Base-by-base conservation (phyloP, 352 stramenopile genomes). In the Pythium volutum region DNA sequence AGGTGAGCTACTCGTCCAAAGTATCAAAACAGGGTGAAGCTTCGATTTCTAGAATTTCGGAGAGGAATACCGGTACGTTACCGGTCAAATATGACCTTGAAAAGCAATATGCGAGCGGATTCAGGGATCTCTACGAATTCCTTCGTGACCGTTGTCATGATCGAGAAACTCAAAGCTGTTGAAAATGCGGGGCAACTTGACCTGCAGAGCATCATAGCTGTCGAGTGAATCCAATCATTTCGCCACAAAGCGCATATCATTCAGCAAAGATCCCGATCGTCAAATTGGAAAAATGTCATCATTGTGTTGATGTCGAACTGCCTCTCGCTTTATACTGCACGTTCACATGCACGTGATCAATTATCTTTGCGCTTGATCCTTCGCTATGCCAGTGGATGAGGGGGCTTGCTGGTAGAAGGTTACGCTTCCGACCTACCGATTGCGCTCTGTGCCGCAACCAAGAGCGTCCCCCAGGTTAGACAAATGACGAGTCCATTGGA, bases 1-100 rank as follows among this genome's bases (percentile, higher is more conserved):
- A 34, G 29, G 10, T 34, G 29, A 5, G 10, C 6, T 10, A 34
- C 6, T 34, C 29, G 6, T 5, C 10, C 6, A 34, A 2, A 41
- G 29, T 55, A 42, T 18, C 49, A 55, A 52, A 66, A 71, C 10
- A 66, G 56, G 64, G 58, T 62, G 20, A 15, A 11, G 36, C 23
- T 29, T 15, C 5, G 41, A 36, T 61, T 69, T 66, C 64, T 71
- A 71, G 58, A 71, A 71, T 20, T 33, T 60, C 55, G 42, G 54
- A 34, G 39, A n/a, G 26, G 5, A 42, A 14, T 39, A 62, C 33
- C 49, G 39, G 31, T 55, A 55, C 27, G 1, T 10, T 36, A 58
- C 47, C 57, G 57, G 48, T 64, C 36, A 5, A 12, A 16, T 42
- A 12, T 42, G 36, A 42, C 36, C 2, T 5, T 42, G 36, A 42